phyloP scores from a whole-genome alignment of 2,329 filamentous ascomycete species.

The Fusarium verrucosum region DNA sequence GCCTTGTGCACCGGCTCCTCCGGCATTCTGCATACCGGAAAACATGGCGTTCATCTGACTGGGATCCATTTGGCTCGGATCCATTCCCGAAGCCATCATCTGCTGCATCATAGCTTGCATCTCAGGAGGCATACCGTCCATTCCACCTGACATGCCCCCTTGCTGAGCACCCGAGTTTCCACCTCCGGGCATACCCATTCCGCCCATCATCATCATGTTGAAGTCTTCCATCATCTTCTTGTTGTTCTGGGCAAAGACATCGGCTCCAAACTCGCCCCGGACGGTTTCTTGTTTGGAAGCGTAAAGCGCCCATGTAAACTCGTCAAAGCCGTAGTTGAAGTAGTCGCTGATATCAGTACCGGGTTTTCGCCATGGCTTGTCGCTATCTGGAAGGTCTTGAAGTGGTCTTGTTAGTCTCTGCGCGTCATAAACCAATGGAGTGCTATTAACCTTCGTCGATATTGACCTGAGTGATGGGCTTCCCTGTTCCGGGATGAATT shows the following conservation, averaged over 20 bases:
- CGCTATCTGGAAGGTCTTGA: constrained; percentile 75
- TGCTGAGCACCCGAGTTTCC: constrained; percentile 46
- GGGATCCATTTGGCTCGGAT: constrained; percentile 73
- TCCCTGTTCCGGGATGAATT: constrained; percentile 79
- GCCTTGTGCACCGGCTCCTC: constrained; percentile 51
- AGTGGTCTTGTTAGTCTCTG: constrained; percentile 11
- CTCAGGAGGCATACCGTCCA: constrained; percentile 72
- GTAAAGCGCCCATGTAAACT: constrained; percentile 97
- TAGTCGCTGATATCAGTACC: constrained; percentile 96
- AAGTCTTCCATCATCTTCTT: constrained; percentile 84
- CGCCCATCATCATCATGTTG: constrained; percentile 73
- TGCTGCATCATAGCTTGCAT: constrained; percentile 77
- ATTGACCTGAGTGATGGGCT: constrained; percentile 79
- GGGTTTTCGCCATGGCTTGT: constrained; percentile 94
- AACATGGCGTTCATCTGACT: constrained; percentile 68
- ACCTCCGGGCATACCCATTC: constrained; percentile 54
- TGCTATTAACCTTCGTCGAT: constrained; percentile 69
- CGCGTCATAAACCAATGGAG: too few relatives aligned
- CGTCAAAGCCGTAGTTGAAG: constrained; percentile 99
- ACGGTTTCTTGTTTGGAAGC: constrained; percentile 86
- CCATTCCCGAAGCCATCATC: constrained; percentile 73
- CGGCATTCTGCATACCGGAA: constrained; percentile 62
- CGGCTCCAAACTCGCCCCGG: constrained; percentile 77
- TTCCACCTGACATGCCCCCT: constrained; percentile 59
- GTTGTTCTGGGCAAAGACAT: constrained; percentile 68